phyloP scores from a whole-genome alignment of 106 monocot species.

The Platanthera guangdongensis region DNA sequence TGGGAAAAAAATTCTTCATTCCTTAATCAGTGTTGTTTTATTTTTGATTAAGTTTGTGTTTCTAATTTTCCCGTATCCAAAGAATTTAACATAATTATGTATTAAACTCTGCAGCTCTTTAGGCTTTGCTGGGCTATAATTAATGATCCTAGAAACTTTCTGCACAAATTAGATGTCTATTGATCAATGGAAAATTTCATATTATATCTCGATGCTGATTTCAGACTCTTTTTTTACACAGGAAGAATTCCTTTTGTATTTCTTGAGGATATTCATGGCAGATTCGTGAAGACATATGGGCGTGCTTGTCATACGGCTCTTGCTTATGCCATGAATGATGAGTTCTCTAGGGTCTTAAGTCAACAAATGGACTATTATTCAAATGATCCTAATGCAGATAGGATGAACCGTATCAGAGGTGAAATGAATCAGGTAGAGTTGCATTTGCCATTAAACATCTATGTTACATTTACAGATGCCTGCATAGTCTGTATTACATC shows the following conservation, averaged over 20 bases:
- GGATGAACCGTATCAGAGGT: constrained; percentile 88
- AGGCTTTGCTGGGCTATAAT: neutral
- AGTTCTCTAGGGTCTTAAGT: constrained; percentile 89
- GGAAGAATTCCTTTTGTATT: constrained; percentile 96
- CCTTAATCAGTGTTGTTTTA: too few species aligned
- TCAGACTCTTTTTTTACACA: constrained; percentile 12
- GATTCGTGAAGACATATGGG: constrained; percentile 88
- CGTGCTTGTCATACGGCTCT: constrained; percentile 90
- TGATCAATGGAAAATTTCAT: neutral
- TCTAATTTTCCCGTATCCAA: too few species aligned
- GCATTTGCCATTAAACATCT: neutral
- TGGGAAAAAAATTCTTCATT: too few species aligned
- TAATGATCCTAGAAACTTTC: neutral
- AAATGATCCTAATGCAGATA: constrained; percentile 96
- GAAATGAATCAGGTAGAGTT: constrained; percentile 88
- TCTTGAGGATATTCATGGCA: constrained; percentile 91
- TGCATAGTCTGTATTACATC: neutral
- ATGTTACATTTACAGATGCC: neutral
- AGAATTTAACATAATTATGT: too few species aligned
- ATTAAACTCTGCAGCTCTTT: too few species aligned
- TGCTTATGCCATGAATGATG: constrained; percentile 98
- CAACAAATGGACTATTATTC: constrained; percentile 97
- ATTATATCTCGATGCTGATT: neutral
- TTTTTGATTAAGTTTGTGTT: too few species aligned
- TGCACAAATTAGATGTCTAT: neutral